These are phyloP conservation scores for Amanita rubescens DNA, from an alignment of 768 basidiomycete genomes.

Conservation along the genomic window DNA sequence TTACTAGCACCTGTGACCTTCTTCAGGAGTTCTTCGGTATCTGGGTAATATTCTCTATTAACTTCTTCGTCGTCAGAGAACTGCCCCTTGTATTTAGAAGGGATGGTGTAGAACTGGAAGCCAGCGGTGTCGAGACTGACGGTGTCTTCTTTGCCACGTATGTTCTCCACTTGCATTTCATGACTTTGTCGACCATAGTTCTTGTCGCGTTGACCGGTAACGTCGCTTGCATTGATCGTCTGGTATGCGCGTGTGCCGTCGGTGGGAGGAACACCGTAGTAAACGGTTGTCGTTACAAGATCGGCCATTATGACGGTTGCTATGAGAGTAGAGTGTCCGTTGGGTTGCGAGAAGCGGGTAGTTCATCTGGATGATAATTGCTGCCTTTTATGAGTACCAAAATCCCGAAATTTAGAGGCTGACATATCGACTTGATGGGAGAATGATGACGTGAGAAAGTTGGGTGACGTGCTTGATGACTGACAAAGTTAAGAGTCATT, in stretches of 20 bases:
- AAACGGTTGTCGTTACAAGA: neutral
- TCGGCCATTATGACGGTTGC: neutral
- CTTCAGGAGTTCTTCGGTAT: conserved; percentile 54
- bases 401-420: neutral
- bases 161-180: conserved; percentile 40
- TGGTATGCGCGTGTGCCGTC: conserved; percentile 20
- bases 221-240: conserved; percentile 17
- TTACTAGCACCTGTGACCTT: conserved; percentile 50
- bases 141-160: conserved; percentile 41
- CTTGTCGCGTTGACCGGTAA: conserved; percentile 14
- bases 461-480: too few relatives aligned
- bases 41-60: conserved; percentile 49
- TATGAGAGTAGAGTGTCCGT: neutral
- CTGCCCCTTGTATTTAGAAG: conserved; percentile 29
- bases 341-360: too few relatives aligned
- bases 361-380: neutral
- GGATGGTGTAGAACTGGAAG: conserved; percentile 33
- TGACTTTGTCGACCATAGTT: conserved; percentile 15
- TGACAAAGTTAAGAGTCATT: too few relatives aligned
- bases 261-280: conserved; percentile 13
- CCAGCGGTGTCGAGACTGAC: conserved; percentile 41
- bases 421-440: too few relatives aligned
- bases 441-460: too few relatives aligned
- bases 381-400: neutral
- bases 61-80: conserved; percentile 44